Evolutionary conservation across 2,329 filamentous ascomycete species (phyloP), one percentile per base, ranked within the genome.

Genomic region (Fusarium burgessii): DNA sequence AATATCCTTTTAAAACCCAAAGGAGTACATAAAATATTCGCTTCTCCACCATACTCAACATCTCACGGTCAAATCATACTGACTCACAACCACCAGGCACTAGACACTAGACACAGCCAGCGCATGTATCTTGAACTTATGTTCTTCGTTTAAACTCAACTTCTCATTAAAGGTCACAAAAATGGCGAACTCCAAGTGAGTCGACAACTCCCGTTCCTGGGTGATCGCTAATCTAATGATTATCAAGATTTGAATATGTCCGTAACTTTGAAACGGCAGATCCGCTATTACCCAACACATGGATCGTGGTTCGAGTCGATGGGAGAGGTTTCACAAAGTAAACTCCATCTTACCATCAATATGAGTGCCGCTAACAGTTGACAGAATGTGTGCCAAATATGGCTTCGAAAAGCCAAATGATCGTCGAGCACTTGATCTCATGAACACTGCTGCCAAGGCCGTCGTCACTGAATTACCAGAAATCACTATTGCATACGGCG

Each of bases 261-360:
- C 93, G 93, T 79, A 82, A 85, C 50, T 98, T 98, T 78, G 96
- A 99, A 85, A 92, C 92, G 77, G 84, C 90, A 10, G 94, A 98
- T 78, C 82, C 83, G 49, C 84, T 99, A 42, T 87, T 98, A 25
- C 93, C 91, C 58, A 97, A 97, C 78, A 98, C 95, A 29, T 99
- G 95, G 94, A 92, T 98, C 61, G 94, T 98, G 23, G 91, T 99
- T 60, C 91, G 96, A 66, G 91, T 99, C 77, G 96, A 99, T 82
- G 96, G 96, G 27, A 88, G 95, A 71, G 95, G 94, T 20, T 99
- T 99, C 82, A 96, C 95, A 77, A 98, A 97, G 94, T 97, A 84
- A 78, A 81, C 38, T 40, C 50, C 14, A 32, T 15, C 54, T 14
- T 40, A 2, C 29, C 51, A 12, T 4, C 5, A 29, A 15, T n/a